Base-by-base conservation (phyloP, 2,329 filamentous ascomycete species). In the Phialocephala sp. region DNA sequence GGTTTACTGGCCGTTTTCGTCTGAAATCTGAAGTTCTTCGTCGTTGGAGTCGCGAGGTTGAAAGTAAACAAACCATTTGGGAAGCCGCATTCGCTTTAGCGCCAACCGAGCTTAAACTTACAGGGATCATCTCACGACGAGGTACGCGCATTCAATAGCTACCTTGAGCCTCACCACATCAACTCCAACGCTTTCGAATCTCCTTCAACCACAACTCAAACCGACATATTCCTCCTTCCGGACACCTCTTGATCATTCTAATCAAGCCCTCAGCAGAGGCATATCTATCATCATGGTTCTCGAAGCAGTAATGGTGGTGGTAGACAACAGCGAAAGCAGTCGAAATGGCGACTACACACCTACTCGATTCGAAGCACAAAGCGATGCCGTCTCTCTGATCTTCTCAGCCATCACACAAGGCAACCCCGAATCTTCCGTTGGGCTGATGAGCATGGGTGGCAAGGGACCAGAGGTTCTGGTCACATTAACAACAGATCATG, bases 291-390 rank as follows among this genome's bases (percentile, higher is more conserved):
- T 85, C 77, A 99, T 99, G 95, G 92, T 90, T 82, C 90, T 99
- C 81, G 95, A 99, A 89, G 96, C 95, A 83, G 96, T 97, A 70
- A 98, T 99, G 94, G 92, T 99, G 80, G 90, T 98, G 86, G 93
- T 98, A 76, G 95, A 99, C 87, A 99, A 98, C 86, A 97, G 94
- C 84, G 95, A 99, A 84, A 94, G 91, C 83, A 97, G 93, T 84
- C 89, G 95, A 78, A 99, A 99, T 82, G 95, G 96, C 77, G 95
- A 99, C 80, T 86, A 85, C 79, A 91, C 92, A 77, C 94, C 95
- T 66, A 96, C 94, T 72, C 89, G 95, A 80, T 99, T 94, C 85
- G 93, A 97, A 81, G 93, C 95, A 74, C 95, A 99, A 85, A 87
- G 92, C 73, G 95, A 99, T 80, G 94, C 94, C 64, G 93, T 97